Percentiles rank a stretch among this genome's conserved stretches.
These are phyloP conservation scores for Alloteropsis semialata DNA, from an alignment of 176 grass and related monocot species.

Conservation along the genomic window DNA sequence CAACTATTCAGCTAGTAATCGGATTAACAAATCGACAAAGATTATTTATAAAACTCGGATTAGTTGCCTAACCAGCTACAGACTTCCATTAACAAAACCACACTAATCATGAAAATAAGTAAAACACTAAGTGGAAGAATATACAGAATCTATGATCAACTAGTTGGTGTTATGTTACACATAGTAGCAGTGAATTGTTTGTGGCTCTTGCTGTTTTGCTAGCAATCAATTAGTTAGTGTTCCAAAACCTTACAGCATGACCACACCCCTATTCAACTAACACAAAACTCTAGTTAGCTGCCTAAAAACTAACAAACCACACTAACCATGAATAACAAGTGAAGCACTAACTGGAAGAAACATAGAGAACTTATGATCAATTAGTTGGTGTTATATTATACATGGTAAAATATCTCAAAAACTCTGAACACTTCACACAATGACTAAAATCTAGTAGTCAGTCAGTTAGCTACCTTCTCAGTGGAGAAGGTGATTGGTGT, in stretches of 20 bases:
- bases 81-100: not conserved
- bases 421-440: not conserved
- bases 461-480: slow-evolving; percentile 69
- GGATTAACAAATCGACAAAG: not conserved
- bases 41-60: not conserved
- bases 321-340: not conserved
- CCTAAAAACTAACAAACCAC: not conserved
- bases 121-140: not conserved
- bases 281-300: not conserved
- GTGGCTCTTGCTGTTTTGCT: not conserved
- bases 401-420: not conserved
- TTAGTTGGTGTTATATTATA: not conserved
- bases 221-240: not conserved
- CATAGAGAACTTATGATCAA: not conserved
- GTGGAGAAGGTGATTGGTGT: slow-evolving; percentile 57
- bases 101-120: not conserved
- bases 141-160: not conserved
- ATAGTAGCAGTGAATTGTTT: not conserved
- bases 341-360: not conserved
- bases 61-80: not conserved
- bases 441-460: not conserved
- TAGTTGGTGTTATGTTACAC: not conserved
- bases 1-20: not conserved
- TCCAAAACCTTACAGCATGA: not conserved
- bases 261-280: not conserved